Evolutionary conservation across 2,329 filamentous ascomycete genomes (phyloP), one percentile per base, ranked within the genome.

Genomic region (Fusarium subtropicale): DNA sequence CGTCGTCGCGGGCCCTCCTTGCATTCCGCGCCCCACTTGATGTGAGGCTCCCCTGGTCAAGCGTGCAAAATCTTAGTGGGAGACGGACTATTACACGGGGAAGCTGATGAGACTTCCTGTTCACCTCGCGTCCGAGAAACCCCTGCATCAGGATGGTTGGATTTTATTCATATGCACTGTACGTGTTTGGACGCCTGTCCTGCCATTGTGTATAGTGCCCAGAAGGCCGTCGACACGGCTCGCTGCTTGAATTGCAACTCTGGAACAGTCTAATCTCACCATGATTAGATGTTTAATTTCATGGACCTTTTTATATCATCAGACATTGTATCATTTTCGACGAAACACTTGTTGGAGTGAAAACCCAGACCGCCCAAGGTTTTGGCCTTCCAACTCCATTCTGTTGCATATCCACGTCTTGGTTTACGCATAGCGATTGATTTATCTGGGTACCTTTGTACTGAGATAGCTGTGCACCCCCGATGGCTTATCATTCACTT

Each of bases 211-310:
- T 59, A 69, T 56, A 70, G 67, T 70, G 47, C 22, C 15, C 8
- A 4, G 3, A 20, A 20, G 1, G 3, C 5, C 3, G 60, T 57
- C 31, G 44, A 60, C 69, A 78, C 76, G 67, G 77, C 53, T 59
- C 50, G 55, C 64, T 59, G 69, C 69, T 70, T 66, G 31, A 59
- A 47, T 52, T 20, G n/a, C 54, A 26, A 44, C 33, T 62, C 64
- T 76, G 66, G 68, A 61, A 74, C 71, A 75, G 20, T 36, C 57
- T 66, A 76, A 74, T 77, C 61, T 76, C 72, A 73, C 64, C 56
- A 60, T 64, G 60, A 64, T 66, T 26, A 69, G 41, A 53, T 52
- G 46, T 52, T 55, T 74, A 74, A 77, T 77, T 72, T 77, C 62
- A 67, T 67, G 57, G 54, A 64, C 71, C 72, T 63, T 71, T 71